Percentiles rank a stretch among this genome's conserved stretches.
Evolutionary conservation across 257 asterid species (phyloP).

Genomic region (Solanum bulbocastanum): DNA sequence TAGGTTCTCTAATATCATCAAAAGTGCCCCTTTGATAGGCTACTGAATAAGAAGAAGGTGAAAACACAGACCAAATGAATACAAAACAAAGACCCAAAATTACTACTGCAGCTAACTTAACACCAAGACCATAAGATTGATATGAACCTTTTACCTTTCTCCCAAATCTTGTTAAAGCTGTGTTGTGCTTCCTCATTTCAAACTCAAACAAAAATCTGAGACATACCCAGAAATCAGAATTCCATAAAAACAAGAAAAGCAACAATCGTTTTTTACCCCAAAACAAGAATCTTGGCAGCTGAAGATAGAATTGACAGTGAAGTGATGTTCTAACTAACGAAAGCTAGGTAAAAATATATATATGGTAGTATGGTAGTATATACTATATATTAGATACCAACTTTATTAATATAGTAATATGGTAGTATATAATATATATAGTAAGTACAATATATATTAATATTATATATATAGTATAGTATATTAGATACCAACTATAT

Average conservation of each 20-base stretch:
- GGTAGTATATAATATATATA: too few species aligned
- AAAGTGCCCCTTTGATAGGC: slow-evolving; percentile 70
- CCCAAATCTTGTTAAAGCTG: slow-evolving; percentile 77
- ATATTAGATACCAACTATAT: too few species aligned
- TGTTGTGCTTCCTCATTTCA: slow-evolving; percentile 15
- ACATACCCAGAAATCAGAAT: not conserved
- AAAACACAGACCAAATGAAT: slow-evolving; percentile 68
- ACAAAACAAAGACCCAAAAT: slow-evolving; percentile 81
- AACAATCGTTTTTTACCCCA: not conserved
- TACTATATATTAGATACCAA: too few species aligned
- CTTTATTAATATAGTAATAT: too few species aligned
- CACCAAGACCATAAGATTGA: slow-evolving; percentile 62
- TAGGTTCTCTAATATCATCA: slow-evolving; percentile 73
- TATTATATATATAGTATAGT: too few species aligned
- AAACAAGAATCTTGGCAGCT: not conserved
- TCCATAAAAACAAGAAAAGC: not conserved
- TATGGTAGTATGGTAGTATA: too few species aligned
- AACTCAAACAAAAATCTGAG: not conserved
- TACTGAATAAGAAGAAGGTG: slow-evolving; percentile 53
- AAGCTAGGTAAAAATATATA: slow-evolving; percentile 19
- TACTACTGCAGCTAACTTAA: slow-evolving; percentile 58
- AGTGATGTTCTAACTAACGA: slow-evolving; percentile 21
- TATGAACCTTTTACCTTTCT: slow-evolving; percentile 79
- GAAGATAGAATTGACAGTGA: not conserved
- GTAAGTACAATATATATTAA: too few species aligned